Evolutionary conservation across 2,329 filamentous ascomycete genomes (phyloP), one percentile per base, ranked within the genome.

Genomic region (Lasiodiplodia theobromae): DNA sequence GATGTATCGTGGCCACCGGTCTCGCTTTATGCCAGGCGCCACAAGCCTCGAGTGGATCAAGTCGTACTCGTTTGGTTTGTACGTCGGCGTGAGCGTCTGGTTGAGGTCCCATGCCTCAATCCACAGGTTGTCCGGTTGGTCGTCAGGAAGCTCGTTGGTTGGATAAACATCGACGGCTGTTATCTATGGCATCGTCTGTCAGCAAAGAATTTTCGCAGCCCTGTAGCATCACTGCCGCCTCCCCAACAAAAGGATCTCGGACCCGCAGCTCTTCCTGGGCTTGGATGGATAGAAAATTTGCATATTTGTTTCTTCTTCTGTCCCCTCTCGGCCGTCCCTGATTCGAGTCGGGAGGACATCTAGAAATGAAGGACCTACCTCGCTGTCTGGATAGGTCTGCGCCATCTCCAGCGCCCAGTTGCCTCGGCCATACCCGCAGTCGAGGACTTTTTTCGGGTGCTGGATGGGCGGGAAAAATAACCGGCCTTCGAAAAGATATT

Each of bases 21-120:
- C 82, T 68, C 84, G 82, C 74, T 94, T 86, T 73, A 97, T 92
- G 0, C 92, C 93, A 25, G 88, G 88, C 71, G 87, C 84, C 78
- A 93, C 83, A 79, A 91, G 86, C 72, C 89, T 88, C 73, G 92
- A 97, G 75, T 97, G 92, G 63, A 97, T 89, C 66, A 97, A 82
- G 74, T 97, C 92, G 82, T 96, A 97, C 68, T 90, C 84, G 75
- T 89, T 90, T 64, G 87, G 82, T 53, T 86, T 82, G 74, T 94
- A 94, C 0, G 89, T 91, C 74, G 68, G 66, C 12, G 65, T 57
- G n/a, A 81, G 74, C 38, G 73, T 70, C 54, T 80, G 77, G 72
- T 81, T 81, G 28, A 81, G 75, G 56, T 81, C 77, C 70, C 78
- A 78, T 11, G 74, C 72, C 66, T 74, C 73, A 5, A 77, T 72